Percentiles rank a stretch among this genome's conserved stretches.
Evolutionary conservation across 257 asterid genomes (phyloP).

Genomic region (Salvia miltiorrhiza): DNA sequence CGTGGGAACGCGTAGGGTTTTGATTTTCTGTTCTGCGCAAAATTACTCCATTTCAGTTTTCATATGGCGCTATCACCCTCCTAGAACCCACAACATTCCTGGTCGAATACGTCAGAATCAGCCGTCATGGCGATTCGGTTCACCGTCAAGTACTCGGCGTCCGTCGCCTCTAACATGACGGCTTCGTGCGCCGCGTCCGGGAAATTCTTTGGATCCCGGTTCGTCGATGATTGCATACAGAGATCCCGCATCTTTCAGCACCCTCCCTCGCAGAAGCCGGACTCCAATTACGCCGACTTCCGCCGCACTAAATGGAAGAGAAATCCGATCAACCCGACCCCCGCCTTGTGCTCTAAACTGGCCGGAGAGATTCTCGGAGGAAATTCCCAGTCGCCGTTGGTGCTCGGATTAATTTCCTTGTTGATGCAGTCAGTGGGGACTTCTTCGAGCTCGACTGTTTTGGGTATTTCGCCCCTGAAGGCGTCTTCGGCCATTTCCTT

Average conservation of each 20-base stretch:
- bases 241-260: constrained; percentile 41
- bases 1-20: constrained; percentile 7
- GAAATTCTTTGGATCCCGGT: constrained; percentile 45
- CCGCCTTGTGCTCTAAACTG: constrained; percentile 42
- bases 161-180: constrained; percentile 58
- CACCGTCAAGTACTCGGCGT: constrained; percentile 76
- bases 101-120: constrained; percentile 10
- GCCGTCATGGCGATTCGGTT: constrained; percentile 76
- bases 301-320: constrained; percentile 16
- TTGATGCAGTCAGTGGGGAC: constrained; percentile 45
- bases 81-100: background rate
- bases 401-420: constrained; percentile 51
- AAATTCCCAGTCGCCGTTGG: constrained; percentile 41
- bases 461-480: constrained; percentile 65
- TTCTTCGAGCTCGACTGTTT: constrained; percentile 25
- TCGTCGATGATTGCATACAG: constrained; percentile 48
- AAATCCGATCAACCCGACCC: constrained; percentile 11
- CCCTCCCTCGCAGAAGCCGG: constrained; percentile 36
- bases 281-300: constrained; percentile 36
- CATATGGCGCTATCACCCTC: background rate
- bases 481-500: constrained; percentile 51
- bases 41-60: background rate
- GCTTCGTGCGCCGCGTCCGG: constrained; percentile 50
- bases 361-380: constrained; percentile 49
- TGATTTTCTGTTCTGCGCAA: background rate